Percentiles rank a stretch among this genome's conserved stretches.
These are phyloP conservation scores for Floccularia luteovirens DNA, from an alignment of 768 basidiomycete genomes.

Conservation along the genomic window DNA sequence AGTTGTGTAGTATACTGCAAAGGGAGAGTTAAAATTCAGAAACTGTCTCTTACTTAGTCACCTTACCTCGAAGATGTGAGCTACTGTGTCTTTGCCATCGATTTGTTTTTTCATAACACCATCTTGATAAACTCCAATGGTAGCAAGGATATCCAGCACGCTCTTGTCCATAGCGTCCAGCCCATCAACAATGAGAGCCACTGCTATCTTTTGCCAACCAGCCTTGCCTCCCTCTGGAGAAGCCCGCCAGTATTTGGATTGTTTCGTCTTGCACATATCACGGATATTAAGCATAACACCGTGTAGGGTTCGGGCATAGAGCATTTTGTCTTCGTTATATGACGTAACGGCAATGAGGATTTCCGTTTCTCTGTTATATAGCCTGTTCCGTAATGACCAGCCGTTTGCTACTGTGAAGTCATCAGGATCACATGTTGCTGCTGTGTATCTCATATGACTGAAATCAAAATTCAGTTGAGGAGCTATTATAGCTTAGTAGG, in stretches of 20 bases:
- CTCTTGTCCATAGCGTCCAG: slow-evolving; percentile 89
- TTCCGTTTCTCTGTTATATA: slow-evolving; percentile 80
- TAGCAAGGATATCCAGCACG: slow-evolving; percentile 75
- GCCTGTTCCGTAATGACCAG: slow-evolving; percentile 68
- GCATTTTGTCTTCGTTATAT: slow-evolving; percentile 80
- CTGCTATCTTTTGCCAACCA: slow-evolving; percentile 81
- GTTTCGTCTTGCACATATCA: slow-evolving; percentile 89
- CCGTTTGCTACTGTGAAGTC: slow-evolving; percentile 70
- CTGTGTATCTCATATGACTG: slow-evolving; percentile 83
- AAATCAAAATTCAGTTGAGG: not conserved
- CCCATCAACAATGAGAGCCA: slow-evolving; percentile 81
- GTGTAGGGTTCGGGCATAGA: slow-evolving; percentile 80
- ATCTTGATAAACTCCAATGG: slow-evolving; percentile 84
- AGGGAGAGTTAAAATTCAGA: not conserved
- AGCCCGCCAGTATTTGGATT: slow-evolving; percentile 79
- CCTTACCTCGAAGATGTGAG: slow-evolving; percentile 89
- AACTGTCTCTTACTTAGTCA: slow-evolving; percentile 2
- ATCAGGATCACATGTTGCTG: slow-evolving; percentile 81
- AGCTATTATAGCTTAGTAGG: not conserved
- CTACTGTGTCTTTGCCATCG: slow-evolving; percentile 76
- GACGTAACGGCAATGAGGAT: slow-evolving; percentile 88
- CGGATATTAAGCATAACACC: slow-evolving; percentile 93
- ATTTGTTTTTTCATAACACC: slow-evolving; percentile 86
- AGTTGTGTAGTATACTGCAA: slow-evolving; percentile 90
- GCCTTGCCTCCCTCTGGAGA: slow-evolving; percentile 70